Evolutionary conservation across 495 filamentous ascomycete genomes (phyloP).

Genomic region (Cairneyella variabilis): DNA sequence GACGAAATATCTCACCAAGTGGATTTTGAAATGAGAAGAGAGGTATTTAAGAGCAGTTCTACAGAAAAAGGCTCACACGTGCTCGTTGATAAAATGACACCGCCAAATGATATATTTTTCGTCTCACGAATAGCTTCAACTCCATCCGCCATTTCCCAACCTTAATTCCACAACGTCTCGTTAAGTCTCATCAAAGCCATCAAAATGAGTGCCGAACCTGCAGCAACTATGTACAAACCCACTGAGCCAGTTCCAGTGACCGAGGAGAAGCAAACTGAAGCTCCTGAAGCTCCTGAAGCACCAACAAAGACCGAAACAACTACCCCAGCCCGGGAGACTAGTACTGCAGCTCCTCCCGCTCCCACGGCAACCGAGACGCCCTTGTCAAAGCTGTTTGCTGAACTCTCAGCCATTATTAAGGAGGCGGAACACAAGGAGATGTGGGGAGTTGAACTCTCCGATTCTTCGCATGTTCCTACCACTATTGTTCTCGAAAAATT

Average conservation of each 20-base stretch:
- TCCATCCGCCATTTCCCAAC: background rate
- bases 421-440: slow-evolving; percentile 60
- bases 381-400: slow-evolving; percentile 23
- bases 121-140: slow-evolving; percentile 9
- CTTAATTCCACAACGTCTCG: background rate
- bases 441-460: slow-evolving; percentile 65
- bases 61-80: background rate
- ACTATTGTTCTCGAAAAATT: slow-evolving; percentile 86
- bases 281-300: background rate
- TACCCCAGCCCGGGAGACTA: background rate
- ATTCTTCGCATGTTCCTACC: slow-evolving; percentile 62
- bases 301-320: background rate
- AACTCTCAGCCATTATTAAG: slow-evolving; percentile 34
- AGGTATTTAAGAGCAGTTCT: background rate
- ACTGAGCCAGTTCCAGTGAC: slow-evolving; percentile 1
- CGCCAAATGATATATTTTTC: background rate
- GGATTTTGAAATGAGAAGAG: no score
- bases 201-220: slow-evolving; percentile 23
- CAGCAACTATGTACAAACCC: slow-evolving; percentile 5
- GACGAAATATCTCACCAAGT: no score
- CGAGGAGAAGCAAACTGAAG: slow-evolving; percentile 7
- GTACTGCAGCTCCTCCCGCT: background rate
- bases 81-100: background rate
- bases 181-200: background rate
- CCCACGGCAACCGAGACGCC: slow-evolving; percentile 7